phyloP scores from a whole-genome alignment of 179 eudicot species.

The Camellia oleifera region DNA sequence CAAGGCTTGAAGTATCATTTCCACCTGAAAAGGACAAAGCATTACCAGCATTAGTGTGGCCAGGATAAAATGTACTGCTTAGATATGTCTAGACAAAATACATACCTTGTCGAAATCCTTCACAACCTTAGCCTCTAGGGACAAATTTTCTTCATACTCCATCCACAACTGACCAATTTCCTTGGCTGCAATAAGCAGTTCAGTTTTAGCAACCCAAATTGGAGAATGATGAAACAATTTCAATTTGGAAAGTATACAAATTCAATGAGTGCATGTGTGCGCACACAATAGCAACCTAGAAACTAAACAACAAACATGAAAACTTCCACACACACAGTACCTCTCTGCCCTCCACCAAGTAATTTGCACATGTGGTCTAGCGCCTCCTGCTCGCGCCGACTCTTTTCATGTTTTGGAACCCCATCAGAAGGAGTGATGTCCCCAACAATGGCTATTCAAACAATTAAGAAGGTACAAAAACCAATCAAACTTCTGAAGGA shows the following conservation, averaged over 20 bases:
- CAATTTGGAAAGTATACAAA: neutral
- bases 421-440: conserved; percentile 95
- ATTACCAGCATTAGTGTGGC: conserved; percentile 16
- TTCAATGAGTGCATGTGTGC: neutral
- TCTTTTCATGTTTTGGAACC: conserved; percentile 78
- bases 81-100: neutral
- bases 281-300: neutral
- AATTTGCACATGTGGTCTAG: conserved; percentile 77
- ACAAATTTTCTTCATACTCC: conserved; percentile 90
- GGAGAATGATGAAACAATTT: neutral
- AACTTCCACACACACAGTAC: conserved; percentile 24
- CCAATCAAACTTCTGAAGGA: neutral
- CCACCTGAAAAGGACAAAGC: conserved; percentile 53
- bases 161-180: conserved; percentile 87
- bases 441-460: conserved; percentile 80
- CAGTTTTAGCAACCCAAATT: conserved; percentile 8
- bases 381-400: conserved; percentile 81
- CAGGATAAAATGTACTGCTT: neutral
- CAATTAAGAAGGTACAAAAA: conserved; percentile 6
- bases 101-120: conserved; percentile 92
- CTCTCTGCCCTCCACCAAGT: conserved; percentile 92
- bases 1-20: conserved; percentile 96
- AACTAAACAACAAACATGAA: too few species aligned
- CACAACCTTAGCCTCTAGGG: conserved; percentile 86
- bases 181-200: conserved; percentile 52